These are phyloP conservation scores for Lactarius tabidus DNA, from an alignment of 768 basidiomycete species.

Conservation along the genomic window DNA sequence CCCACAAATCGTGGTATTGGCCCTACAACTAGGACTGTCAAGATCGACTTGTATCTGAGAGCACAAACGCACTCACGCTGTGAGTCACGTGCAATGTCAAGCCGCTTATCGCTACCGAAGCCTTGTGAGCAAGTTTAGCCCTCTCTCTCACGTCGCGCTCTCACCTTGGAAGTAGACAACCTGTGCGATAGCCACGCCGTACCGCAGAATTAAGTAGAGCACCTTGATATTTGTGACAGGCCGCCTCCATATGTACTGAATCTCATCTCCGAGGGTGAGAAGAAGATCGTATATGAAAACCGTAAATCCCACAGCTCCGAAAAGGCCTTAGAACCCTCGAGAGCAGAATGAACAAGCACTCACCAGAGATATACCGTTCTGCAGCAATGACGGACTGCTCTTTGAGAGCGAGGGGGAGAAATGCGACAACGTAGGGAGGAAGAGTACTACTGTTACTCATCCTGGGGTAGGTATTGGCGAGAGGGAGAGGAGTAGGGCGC, in stretches of 20 bases:
- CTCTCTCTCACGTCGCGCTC: background rate
- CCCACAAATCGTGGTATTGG: background rate
- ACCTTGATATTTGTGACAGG: slow-evolving; percentile 36
- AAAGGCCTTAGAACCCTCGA: background rate
- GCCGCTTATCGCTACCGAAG: slow-evolving; percentile 11
- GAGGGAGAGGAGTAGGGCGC: background rate
- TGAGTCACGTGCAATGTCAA: slow-evolving; percentile 6
- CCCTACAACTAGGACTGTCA: slow-evolving; percentile 5
- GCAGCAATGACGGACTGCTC: background rate
- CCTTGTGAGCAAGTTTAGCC: background rate
- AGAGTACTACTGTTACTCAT: slow-evolving; percentile 2
- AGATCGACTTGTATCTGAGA: background rate
- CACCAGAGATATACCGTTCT: slow-evolving; percentile 18
- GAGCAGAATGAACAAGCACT: background rate
- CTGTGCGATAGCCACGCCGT: slow-evolving; percentile 33
- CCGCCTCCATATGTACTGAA: slow-evolving; percentile 40
- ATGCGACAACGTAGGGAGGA: background rate
- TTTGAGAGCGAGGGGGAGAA: slow-evolving; percentile 8
- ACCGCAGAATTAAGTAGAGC: slow-evolving; percentile 41
- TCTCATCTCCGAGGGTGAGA: slow-evolving; percentile 40
- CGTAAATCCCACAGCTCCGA: slow-evolving; percentile 33
- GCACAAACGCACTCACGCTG: slow-evolving; percentile 1
- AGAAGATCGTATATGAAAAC: slow-evolving; percentile 43
- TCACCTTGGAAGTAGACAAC: slow-evolving; percentile 32
- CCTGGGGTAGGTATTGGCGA: background rate